Base-by-base conservation (phyloP, 2,329 filamentous ascomycete genomes). In the Fusarium sp. region DNA sequence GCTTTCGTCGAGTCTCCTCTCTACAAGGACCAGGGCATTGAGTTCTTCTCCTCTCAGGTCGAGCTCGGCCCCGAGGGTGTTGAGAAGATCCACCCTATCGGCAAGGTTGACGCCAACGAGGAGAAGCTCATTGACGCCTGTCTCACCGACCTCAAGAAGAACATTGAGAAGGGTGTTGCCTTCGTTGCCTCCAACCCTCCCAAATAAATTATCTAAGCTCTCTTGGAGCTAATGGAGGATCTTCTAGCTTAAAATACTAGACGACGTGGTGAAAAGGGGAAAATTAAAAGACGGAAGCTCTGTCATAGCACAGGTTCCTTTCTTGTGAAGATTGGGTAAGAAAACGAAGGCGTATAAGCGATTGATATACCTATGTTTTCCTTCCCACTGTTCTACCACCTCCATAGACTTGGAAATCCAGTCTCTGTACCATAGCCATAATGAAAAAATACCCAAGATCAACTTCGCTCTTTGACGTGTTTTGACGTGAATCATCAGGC, bases 21-120 rank as follows among this genome's bases (percentile, higher is more conserved):
- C 75, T 98, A 94, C 93, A 98, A 98, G 92, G 94, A 98, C 86
- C 92, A 97, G 87, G 96, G 95, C 79, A 89, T 97, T 78, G 92
- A 97, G 67, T 99, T 97, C 92, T 99, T 99, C 87, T 92, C 94
- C 81, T 94, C 92, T 85, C 91, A 90, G 83, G 93, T 99, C 80
- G 93, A 97, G 88, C 93, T 99, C 79, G 96, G 96, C 85, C 94
- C 94, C 82, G 92, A 95, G 82, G 96, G 96, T 87, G 95, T 97
- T 74, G 91, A 96, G 89, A 92, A 97, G 90, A 95, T 98, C 82
- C 88, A 92, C 82, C 90, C 92, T 77, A 85, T 99, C 77, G 96
- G 96, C 83, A 87, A 92, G 83, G 80, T 98, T 80, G 93, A 93
- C 79, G 89, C 90, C 77, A 86, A 90, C 82, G 96, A 99, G 91